A percentile compares a stretch with the other conserved stretches of the same genome.
These are phyloP conservation scores for Clavulina sp. DNA, from an alignment of 768 basidiomycete genomes.

Conservation along the genomic window DNA sequence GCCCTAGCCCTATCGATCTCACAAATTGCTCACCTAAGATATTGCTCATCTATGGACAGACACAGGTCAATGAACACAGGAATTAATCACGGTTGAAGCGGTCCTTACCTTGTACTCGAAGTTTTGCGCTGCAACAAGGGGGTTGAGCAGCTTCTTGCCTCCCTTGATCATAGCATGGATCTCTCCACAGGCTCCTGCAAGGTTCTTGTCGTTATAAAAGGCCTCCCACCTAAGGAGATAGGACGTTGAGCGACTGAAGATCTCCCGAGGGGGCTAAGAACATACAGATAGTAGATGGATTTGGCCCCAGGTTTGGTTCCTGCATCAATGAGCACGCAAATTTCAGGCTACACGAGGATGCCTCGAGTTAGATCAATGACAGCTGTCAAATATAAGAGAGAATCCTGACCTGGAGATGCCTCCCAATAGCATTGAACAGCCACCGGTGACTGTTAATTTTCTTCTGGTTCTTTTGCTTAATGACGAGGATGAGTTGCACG, in stretches of 20 bases:
- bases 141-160: conserved; percentile 80
- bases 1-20: not conserved
- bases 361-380: not conserved
- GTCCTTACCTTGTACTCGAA: conserved; percentile 61
- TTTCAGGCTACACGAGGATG: conserved; percentile 47
- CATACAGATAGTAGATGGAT: conserved; percentile 68
- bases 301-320: conserved; percentile 96
- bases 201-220: conserved; percentile 59
- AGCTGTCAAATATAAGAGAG: not conserved
- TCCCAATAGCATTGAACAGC: conserved; percentile 89
- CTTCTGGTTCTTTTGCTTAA: conserved; percentile 91
- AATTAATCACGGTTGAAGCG: not conserved
- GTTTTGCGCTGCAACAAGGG: conserved; percentile 79
- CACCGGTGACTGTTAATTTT: conserved; percentile 93
- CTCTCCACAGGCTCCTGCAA: conserved; percentile 86
- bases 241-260: too few relatives aligned
- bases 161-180: conserved; percentile 95
- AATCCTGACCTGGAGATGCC: conserved; percentile 43
- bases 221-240: conserved; percentile 45
- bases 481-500: conserved; percentile 76
- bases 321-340: conserved; percentile 83
- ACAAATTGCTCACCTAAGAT: conserved; percentile 46
- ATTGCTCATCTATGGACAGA: conserved; percentile 66
- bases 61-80: not conserved
- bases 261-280: not conserved